Percentiles rank a stretch among this genome's conserved stretches.
Evolutionary conservation across 2,329 filamentous ascomycete species (phyloP).

Genomic region (Ceratocystis colombiana): DNA sequence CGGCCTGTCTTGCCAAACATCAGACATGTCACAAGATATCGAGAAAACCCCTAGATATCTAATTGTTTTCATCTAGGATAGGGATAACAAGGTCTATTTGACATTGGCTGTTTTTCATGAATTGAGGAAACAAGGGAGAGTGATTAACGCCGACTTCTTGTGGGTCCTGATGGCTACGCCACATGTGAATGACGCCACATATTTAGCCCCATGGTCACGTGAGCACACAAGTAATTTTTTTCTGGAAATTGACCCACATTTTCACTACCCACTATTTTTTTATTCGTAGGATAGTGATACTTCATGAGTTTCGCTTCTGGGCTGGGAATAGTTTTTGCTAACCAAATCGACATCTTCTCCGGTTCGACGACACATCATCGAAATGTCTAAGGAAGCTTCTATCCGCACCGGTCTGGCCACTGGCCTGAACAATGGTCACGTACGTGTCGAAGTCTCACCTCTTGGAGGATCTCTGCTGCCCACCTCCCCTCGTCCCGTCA

Average conservation of each 20-base stretch:
- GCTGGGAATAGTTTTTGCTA: slow-evolving; percentile 26
- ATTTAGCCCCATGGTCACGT: slow-evolving; percentile 19
- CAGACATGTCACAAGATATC: background rate
- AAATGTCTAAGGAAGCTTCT: slow-evolving; percentile 51
- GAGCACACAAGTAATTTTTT: slow-evolving; percentile 18
- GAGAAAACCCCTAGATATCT: background rate
- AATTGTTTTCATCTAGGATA: background rate
- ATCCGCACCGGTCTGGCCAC: slow-evolving; percentile 50
- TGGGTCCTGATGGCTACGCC: background rate
- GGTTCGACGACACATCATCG: slow-evolving; percentile 30
- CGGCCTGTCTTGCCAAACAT: background rate
- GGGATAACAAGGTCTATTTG: background rate
- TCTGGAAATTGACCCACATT: slow-evolving; percentile 19
- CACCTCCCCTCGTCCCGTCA: slow-evolving; percentile 18
- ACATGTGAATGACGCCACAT: background rate
- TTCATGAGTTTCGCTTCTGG: slow-evolving; percentile 13
- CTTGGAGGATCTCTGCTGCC: slow-evolving; percentile 59
- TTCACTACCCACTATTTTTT: slow-evolving; percentile 21
- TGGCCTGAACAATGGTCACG: slow-evolving; percentile 55
- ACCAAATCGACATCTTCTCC: slow-evolving; percentile 29
- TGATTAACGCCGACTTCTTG: background rate
- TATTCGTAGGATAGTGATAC: slow-evolving; percentile 7
- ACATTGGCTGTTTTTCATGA: background rate
- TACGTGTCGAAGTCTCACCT: slow-evolving; percentile 58
- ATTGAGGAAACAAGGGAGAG: background rate